A percentile compares a stretch with the other conserved stretches of the same genome.
phyloP scores from a whole-genome alignment of 352 stramenopile species.

The Pythium apleroticum region DNA sequence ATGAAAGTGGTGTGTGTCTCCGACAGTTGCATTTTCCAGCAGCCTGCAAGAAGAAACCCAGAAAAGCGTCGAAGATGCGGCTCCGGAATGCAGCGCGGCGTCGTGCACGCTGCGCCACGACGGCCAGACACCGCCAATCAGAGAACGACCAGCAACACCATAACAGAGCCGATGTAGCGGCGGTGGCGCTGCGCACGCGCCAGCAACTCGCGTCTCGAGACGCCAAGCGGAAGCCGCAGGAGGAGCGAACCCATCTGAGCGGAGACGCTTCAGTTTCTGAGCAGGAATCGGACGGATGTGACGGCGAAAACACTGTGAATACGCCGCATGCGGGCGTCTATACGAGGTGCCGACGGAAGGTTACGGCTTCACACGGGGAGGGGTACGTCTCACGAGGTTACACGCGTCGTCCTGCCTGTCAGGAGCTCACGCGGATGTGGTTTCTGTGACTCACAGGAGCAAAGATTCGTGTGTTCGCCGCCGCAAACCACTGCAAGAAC shows the following conservation, averaged over 20 bases:
- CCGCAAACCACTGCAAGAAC: slow-evolving; percentile 5
- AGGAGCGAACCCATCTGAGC: slow-evolving; percentile 5
- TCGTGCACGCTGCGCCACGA: not conserved
- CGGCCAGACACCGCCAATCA: not conserved
- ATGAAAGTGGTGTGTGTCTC: not conserved
- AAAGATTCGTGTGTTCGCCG: not conserved
- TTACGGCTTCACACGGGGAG: not conserved
- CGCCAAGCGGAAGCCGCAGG: not conserved
- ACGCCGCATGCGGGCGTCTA: not conserved
- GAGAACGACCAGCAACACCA: not conserved
- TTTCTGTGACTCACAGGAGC: not conserved
- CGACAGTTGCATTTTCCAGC: slow-evolving; percentile 5
- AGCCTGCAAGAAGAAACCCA: not conserved
- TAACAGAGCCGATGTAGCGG: not conserved
- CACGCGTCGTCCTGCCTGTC: not conserved
- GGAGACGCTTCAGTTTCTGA: not conserved
- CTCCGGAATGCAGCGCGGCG: slow-evolving; percentile 23
- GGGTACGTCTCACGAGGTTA: not conserved
- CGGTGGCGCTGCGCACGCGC: slow-evolving; percentile 1
- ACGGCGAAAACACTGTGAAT: not conserved
- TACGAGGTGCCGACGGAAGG: not conserved
- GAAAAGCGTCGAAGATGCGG: slow-evolving; percentile 13
- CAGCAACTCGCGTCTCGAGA: not conserved
- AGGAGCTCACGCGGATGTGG: not conserved
- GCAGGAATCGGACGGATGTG: not conserved